Conservation (phyloP, 1,284 basidiomycete genomes). For the Pisolithus thermaeus region DNA sequence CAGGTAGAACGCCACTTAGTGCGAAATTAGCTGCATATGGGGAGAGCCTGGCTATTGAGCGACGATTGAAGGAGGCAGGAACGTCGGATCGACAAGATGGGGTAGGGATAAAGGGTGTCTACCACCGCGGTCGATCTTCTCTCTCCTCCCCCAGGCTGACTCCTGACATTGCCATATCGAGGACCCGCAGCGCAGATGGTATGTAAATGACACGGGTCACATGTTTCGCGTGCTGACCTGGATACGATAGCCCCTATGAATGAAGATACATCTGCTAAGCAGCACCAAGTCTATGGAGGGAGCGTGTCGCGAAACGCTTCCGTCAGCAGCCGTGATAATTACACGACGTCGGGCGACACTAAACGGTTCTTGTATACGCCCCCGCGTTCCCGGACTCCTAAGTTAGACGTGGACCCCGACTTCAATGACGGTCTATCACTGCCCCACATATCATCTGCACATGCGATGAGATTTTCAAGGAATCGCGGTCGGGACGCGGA, state of each 20-base stretch:
- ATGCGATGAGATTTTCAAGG: constrained; percentile 15
- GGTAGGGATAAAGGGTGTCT: not conserved
- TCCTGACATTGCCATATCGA: constrained; percentile 1
- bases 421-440: constrained; percentile 25
- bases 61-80: constrained; percentile 60
- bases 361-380: constrained; percentile 9
- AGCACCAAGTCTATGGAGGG: constrained; percentile 5
- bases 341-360: not conserved
- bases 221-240: not conserved
- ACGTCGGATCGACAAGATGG: not conserved
- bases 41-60: constrained; percentile 75
- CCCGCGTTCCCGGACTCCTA: constrained; percentile 26
- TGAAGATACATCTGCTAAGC: constrained; percentile 9
- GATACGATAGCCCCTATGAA: not conserved
- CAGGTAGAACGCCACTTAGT: constrained; percentile 62
- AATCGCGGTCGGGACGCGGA: constrained; percentile 26
- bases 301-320: constrained; percentile 13
- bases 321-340: constrained; percentile 9
- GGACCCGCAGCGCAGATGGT: constrained; percentile 12
- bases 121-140: constrained; percentile 17
- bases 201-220: constrained; percentile 3
- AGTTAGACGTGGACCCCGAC: constrained; percentile 23
- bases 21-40: constrained; percentile 86
- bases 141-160: constrained; percentile 24
- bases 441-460: constrained; percentile 27